Evolutionary conservation across 257 asterid genomes (phyloP).

Genomic region (Hygrophila difformis): DNA sequence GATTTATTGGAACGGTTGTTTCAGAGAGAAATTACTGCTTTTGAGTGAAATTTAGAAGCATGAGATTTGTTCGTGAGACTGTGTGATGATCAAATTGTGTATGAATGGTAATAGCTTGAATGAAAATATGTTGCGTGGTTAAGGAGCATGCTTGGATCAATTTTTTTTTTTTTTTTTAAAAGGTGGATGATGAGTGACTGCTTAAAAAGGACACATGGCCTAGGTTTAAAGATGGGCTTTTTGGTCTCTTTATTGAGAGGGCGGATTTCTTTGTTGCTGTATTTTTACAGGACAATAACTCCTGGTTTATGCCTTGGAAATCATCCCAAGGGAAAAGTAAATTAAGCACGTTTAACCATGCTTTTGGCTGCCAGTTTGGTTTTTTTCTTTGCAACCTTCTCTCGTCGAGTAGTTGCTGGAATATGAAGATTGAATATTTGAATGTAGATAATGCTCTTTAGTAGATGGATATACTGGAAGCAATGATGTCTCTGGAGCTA

Average conservation of each 20-base stretch:
- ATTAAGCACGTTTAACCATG: background rate
- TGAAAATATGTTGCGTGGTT: background rate
- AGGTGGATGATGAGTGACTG: constrained; percentile 2
- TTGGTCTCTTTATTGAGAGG: background rate
- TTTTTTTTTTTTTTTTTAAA: no score
- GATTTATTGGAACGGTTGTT: background rate
- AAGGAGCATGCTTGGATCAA: background rate
- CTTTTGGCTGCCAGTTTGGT: no score
- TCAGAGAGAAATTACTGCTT: background rate
- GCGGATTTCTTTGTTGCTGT: background rate
- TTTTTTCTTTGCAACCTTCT: no score
- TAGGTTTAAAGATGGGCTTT: no score
- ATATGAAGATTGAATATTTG: no score
- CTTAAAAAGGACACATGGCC: background rate
- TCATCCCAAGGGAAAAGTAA: background rate
- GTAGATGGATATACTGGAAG: no score
- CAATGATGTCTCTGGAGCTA: no score
- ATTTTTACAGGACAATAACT: background rate
- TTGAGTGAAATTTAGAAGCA: background rate
- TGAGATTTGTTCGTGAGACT: background rate
- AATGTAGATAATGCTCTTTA: no score
- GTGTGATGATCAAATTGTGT: background rate
- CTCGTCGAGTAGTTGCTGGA: no score
- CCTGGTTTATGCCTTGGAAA: background rate
- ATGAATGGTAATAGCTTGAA: constrained; percentile 5